Evolutionary conservation across 2,329 filamentous ascomycete genomes (phyloP).

Genomic region (Fusarium falciforme): DNA sequence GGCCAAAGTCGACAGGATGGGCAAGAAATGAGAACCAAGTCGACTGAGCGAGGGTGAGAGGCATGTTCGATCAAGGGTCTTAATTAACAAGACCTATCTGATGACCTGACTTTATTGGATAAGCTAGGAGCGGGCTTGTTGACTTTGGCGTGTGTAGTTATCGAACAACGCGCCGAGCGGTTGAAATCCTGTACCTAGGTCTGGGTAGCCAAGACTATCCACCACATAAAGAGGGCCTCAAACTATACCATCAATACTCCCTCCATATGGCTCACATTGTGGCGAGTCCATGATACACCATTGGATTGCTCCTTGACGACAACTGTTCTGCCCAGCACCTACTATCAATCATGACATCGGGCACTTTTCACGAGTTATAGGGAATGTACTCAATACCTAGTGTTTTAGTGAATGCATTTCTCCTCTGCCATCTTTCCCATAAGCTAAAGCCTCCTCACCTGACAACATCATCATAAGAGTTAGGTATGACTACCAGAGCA

Average conservation of each 20-base stretch:
- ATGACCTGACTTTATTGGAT: no score
- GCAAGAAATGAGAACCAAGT: no score
- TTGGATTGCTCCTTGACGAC: background rate
- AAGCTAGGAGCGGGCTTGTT: no score
- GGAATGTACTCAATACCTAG: background rate
- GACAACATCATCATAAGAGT: background rate
- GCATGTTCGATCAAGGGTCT: no score
- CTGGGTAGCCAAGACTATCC: no score
- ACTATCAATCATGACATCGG: background rate
- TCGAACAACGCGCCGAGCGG: no score
- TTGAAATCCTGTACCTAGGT: no score
- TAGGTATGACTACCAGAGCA: background rate
- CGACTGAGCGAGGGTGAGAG: no score
- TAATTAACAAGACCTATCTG: no score
- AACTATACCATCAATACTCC: background rate
- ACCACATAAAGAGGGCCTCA: background rate
- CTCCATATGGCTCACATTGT: background rate
- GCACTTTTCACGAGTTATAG: background rate
- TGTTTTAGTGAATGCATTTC: background rate
- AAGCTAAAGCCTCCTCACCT: background rate
- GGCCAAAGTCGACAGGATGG: no score
- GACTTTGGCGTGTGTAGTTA: no score
- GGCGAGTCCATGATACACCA: background rate
- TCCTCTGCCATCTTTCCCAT: background rate
- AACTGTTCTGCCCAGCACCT: background rate